phyloP scores from a whole-genome alignment of 2,329 filamentous ascomycete species.

The Rhynchosporium agropyri region DNA sequence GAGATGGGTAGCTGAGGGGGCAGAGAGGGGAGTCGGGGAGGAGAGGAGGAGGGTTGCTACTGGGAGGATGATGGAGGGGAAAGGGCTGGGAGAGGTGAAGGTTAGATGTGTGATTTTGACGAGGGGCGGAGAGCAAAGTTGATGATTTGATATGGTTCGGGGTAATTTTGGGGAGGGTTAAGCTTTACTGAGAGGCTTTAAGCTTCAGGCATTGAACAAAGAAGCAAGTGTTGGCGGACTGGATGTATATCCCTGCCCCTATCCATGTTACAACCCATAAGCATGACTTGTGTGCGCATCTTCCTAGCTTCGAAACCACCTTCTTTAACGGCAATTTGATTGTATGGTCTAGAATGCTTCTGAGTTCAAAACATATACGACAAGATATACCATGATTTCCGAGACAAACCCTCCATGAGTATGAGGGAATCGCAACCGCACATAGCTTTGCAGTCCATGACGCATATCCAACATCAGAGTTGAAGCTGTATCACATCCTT shows the following conservation, averaged over 20 bases:
- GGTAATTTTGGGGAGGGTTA: not conserved
- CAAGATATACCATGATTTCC: too few relatives aligned
- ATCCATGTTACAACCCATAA: too few relatives aligned
- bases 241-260: not conserved
- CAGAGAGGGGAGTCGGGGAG: conserved; percentile 27
- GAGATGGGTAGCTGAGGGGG: conserved; percentile 32
- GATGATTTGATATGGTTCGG: not conserved
- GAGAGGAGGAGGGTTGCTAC: conserved; percentile 24
- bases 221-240: not conserved
- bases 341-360: too few relatives aligned
- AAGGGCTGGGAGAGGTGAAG: conserved; percentile 20
- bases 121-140: conserved; percentile 35
- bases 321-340: too few relatives aligned
- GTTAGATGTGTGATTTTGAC: conserved; percentile 37
- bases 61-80: conserved; percentile 13
- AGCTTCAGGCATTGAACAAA: not conserved
- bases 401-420: too few relatives aligned
- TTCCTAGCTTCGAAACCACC: too few relatives aligned
- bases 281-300: too few relatives aligned
- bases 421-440: too few relatives aligned
- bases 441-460: too few relatives aligned
- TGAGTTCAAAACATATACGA: too few relatives aligned
- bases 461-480: too few relatives aligned
- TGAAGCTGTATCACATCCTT: not conserved
- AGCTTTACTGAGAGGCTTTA: not conserved